Base-by-base conservation (phyloP, 208 protist species). In the Trypanosoma boissoni region DNA sequence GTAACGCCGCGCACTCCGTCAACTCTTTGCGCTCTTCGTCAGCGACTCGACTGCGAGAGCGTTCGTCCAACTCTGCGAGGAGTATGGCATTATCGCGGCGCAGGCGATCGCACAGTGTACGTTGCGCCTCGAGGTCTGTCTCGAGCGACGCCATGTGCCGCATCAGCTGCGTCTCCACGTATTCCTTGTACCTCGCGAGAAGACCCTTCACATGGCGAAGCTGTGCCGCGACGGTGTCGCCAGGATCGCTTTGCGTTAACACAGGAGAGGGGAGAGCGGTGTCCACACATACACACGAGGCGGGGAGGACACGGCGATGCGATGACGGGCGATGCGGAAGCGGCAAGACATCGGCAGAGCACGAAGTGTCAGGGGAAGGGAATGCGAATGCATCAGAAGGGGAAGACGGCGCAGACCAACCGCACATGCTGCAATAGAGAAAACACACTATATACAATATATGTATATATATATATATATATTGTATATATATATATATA, bases 111-210 rank as follows among this genome's bases (percentile, higher is more conserved):
- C 60, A 58, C 21, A 58, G 24, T n/a, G 32, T 26, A 8, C 46
- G 21, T 12, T 39, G 46, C 23, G 45, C 0, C 8, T 23, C 32
- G 31, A 14, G 45, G 16, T 52, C 31, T 31, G 48, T 23, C 32
- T 62, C 57, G 20, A 62, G 20, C 36, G 55, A 29, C 49, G 46
- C 5, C 41, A 66, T 57, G 18, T 66, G 34, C 34, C 58, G 58
- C 53, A 64, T n/a, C 44, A 80, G 21, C 14, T 59, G 54, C 5
- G 44, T 23, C 20, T 70, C 69, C 10, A 75, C 74, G 58, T 73
- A 68, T 6, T 37, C n/a, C 24, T 66, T 56, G 27, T 70, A 69
- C 26, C 70, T 46, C 6, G 34, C n/a, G 0, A 74, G 60, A 3
- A 67, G 12, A 20, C 27, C 54, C 3, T 59, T 61, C 2, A 58